Percentiles rank a stretch among this genome's conserved stretches.
Conservation (phyloP, 2,329 filamentous ascomycete species). For the Claviceps sp. region DNA sequence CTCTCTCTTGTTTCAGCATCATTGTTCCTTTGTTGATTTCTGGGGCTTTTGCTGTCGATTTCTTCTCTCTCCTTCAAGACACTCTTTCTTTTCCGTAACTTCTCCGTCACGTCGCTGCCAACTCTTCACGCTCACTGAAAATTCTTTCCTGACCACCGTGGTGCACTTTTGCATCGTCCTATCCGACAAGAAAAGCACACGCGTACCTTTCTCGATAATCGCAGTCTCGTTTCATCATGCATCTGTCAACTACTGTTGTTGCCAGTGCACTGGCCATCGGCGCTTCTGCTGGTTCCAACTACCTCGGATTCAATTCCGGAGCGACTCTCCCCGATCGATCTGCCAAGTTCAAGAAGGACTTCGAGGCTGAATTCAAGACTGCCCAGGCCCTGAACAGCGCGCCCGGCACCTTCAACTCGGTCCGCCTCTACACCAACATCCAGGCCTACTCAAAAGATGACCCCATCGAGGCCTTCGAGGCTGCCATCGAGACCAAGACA, state of each 20-base stretch:
- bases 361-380: slow-evolving; percentile 30
- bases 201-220: neutral
- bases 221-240: slow-evolving; percentile 20
- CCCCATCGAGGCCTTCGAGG: slow-evolving; percentile 70
- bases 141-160: neutral
- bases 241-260: slow-evolving; percentile 23
- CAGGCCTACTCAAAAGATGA: slow-evolving; percentile 54
- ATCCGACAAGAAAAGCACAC: neutral
- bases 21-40: neutral
- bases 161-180: neutral
- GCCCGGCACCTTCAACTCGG: slow-evolving; percentile 42
- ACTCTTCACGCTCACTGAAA: neutral
- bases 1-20: neutral
- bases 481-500: slow-evolving; percentile 47
- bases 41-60: neutral
- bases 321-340: slow-evolving; percentile 30
- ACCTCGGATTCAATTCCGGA: slow-evolving; percentile 41
- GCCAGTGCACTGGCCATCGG: slow-evolving; percentile 26
- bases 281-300: slow-evolving; percentile 29
- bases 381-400: slow-evolving; percentile 22
- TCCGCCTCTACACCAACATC: slow-evolving; percentile 57
- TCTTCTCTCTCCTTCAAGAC: neutral
- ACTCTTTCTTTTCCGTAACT: neutral
- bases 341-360: slow-evolving; percentile 40
- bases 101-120: neutral